These are phyloP conservation scores for Fraxinus albicans DNA, from an alignment of 305 asterid species.

Conservation along the genomic window DNA sequence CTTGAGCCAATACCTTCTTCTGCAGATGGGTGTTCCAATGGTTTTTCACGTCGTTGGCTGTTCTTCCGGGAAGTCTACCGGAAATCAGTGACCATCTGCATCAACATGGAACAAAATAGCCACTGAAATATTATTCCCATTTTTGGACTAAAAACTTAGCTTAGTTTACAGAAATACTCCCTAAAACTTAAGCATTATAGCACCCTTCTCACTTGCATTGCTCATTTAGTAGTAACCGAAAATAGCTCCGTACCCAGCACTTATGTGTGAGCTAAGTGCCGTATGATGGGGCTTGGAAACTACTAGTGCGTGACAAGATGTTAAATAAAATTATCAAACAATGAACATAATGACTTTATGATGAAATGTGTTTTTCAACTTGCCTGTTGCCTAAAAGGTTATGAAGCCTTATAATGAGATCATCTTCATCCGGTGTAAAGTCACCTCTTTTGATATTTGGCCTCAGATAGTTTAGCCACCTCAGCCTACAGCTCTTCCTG, in stretches of 20 bases:
- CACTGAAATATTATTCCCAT: neutral
- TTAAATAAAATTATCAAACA: neutral
- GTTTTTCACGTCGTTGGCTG: constrained; percentile 39
- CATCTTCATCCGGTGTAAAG: constrained; percentile 34
- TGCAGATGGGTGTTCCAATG: constrained; percentile 40
- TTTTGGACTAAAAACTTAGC: neutral
- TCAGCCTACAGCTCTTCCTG: constrained; percentile 39
- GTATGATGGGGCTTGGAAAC: neutral
- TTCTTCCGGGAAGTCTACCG: constrained; percentile 43
- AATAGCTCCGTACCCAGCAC: neutral
- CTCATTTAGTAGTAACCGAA: neutral
- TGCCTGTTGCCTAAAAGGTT: constrained; percentile 36
- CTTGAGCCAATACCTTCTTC: constrained; percentile 18
- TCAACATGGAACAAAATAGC: neutral
- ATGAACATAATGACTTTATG: neutral
- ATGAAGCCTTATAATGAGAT: constrained; percentile 42
- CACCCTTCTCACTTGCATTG: neutral
- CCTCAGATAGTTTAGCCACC: constrained; percentile 41
- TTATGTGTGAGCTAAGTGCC: neutral
- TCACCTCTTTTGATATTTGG: constrained; percentile 36
- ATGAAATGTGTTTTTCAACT: neutral
- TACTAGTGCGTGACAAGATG: neutral
- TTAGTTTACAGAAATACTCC: neutral
- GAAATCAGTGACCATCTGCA: constrained; percentile 46
- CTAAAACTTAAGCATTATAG: neutral